A percentile compares a stretch with the other conserved stretches of the same genome.
Conservation (phyloP, 2,329 filamentous ascomycete genomes). For the Colletotrichum lindemuthianum region DNA sequence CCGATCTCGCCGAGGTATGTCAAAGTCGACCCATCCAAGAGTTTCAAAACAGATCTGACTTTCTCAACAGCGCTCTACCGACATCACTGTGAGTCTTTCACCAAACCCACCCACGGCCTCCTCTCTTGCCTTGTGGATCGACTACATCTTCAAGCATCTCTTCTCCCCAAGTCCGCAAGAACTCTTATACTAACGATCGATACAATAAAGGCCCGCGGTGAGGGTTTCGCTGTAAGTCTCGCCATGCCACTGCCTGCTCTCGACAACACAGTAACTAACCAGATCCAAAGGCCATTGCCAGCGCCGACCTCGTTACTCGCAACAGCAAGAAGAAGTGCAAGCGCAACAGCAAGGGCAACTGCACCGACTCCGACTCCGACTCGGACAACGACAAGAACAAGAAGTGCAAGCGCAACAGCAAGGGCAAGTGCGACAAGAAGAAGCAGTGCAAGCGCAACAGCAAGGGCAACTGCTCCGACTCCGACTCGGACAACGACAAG, state of each 20-base stretch:
- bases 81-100: constrained; percentile 16
- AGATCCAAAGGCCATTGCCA: neutral
- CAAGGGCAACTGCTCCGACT: constrained; percentile 26
- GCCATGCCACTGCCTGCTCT: accelerated
- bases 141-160: neutral
- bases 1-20: constrained; percentile 20
- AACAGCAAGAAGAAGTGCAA: constrained; percentile 28
- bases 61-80: constrained; percentile 13
- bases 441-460: constrained; percentile 33
- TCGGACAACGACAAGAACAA: constrained; percentile 14
- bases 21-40: neutral
- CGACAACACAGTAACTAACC: neutral
- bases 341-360: constrained; percentile 27
- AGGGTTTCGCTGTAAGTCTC: constrained; percentile 5
- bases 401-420: constrained; percentile 25
- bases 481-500: constrained; percentile 12
- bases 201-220: constrained; percentile 6
- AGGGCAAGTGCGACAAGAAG: constrained; percentile 14
- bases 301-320: constrained; percentile 5
- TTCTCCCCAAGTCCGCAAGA: neutral
- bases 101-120: too few species aligned
- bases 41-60: constrained; percentile 1
- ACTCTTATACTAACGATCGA: neutral
- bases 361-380: constrained; percentile 7
- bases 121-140: neutral